These are phyloP conservation scores for Chrysopogon serrulatus DNA, from an alignment of 176 grass and related monocot species.

Conservation along the genomic window DNA sequence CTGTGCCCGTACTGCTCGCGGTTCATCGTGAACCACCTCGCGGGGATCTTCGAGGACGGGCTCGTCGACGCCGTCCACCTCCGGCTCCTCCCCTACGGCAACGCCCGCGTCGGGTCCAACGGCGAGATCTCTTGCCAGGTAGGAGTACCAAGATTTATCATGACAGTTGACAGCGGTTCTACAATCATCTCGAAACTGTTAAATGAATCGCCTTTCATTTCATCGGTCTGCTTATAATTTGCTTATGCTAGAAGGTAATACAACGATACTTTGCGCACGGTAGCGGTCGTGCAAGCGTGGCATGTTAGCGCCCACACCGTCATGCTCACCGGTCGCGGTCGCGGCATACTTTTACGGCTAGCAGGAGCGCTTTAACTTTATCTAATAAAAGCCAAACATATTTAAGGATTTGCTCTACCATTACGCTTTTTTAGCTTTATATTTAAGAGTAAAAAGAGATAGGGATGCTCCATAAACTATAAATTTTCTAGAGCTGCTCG, in stretches of 20 bases:
- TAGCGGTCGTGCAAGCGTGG: conserved; percentile 4
- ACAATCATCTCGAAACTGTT: not conserved
- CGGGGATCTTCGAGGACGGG: conserved; percentile 60
- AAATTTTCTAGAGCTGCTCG: too few relatives aligned
- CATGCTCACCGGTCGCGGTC: not conserved
- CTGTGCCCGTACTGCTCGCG: conserved; percentile 71
- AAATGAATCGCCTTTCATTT: not conserved
- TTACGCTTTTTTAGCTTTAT: too few relatives aligned
- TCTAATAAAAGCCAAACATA: too few relatives aligned
- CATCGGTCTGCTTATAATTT: not conserved
- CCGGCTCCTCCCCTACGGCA: conserved; percentile 76
- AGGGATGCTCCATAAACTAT: too few relatives aligned
- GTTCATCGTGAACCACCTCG: conserved; percentile 70
- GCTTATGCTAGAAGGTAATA: not conserved
- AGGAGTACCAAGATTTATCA: not conserved
- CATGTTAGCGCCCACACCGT: not conserved
- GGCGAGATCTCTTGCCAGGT: conserved; percentile 79
- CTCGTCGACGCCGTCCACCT: conserved; percentile 63
- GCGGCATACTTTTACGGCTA: too few relatives aligned
- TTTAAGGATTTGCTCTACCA: too few relatives aligned
- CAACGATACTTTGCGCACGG: not conserved
- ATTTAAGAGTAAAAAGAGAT: too few relatives aligned
- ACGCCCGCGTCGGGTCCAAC: conserved; percentile 56
- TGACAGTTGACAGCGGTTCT: too few relatives aligned
- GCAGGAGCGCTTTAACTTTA: too few relatives aligned